These are phyloP conservation scores for Flaveria trinervia DNA, from an alignment of 129 eudicot species.

Conservation along the genomic window DNA sequence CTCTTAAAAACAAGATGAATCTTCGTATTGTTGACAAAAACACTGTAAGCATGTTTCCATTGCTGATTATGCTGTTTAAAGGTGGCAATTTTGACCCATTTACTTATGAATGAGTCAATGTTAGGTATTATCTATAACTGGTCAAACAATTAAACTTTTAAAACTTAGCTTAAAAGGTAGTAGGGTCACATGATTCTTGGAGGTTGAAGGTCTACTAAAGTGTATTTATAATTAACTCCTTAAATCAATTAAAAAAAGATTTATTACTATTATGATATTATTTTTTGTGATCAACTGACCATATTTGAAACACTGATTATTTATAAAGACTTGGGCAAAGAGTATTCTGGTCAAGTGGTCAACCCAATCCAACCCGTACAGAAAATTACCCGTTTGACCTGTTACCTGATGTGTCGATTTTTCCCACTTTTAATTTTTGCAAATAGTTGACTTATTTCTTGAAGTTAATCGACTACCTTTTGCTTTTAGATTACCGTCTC, in stretches of 20 bases:
- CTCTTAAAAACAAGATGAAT: constrained; percentile 76
- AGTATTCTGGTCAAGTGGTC: neutral
- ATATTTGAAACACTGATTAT: neutral
- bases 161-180: too few species aligned
- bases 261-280: neutral
- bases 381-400: neutral
- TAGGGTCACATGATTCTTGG: neutral
- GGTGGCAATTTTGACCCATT: neutral
- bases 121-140: too few species aligned
- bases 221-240: neutral
- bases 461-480: constrained; percentile 2
- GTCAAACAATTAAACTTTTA: too few species aligned
- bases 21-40: constrained; percentile 76
- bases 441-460: neutral
- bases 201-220: neutral
- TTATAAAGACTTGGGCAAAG: neutral
- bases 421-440: constrained; percentile 24
- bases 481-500: constrained; percentile 73
- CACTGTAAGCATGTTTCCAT: constrained; percentile 52
- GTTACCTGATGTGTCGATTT: neutral
- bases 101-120: neutral
- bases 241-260: neutral
- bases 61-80: neutral
- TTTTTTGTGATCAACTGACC: neutral
- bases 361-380: neutral